Conservation (phyloP, 139 green algal species). For the Chlamydomonas eustigma region DNA sequence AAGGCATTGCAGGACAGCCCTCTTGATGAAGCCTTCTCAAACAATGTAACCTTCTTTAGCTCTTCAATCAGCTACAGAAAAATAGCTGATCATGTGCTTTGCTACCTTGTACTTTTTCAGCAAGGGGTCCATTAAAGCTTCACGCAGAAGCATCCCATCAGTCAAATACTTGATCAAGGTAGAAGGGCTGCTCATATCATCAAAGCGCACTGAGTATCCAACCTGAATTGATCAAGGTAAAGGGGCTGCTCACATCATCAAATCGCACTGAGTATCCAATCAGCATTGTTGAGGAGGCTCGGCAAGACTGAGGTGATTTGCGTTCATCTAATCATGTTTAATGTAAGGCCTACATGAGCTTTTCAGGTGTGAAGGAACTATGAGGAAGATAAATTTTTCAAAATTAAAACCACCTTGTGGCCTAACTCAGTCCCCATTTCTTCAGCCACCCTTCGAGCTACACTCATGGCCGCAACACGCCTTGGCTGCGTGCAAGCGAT, state of each 20-base stretch:
- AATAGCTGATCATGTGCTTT: too few relatives aligned
- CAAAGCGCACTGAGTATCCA: slow-evolving; percentile 81
- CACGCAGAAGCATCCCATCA: slow-evolving; percentile 94
- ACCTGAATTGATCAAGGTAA: slow-evolving; percentile 72
- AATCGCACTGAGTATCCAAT: slow-evolving; percentile 84
- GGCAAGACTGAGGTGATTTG: not conserved
- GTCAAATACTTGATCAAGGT: slow-evolving; percentile 87
- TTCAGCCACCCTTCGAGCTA: slow-evolving; percentile 80
- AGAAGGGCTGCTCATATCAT: slow-evolving; percentile 54
- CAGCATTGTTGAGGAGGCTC: slow-evolving; percentile 37
- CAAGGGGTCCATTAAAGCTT: slow-evolving; percentile 79
- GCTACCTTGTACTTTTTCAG: slow-evolving; percentile 73
- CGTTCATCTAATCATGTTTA: slow-evolving; percentile 52
- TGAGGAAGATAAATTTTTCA: too few relatives aligned
- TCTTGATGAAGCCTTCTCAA: not conserved
- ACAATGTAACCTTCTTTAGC: not conserved
- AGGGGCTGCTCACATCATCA: slow-evolving; percentile 74
- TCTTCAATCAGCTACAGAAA: not conserved
- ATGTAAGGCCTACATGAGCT: too few relatives aligned
- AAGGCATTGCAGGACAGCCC: not conserved
- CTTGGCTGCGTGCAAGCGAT: slow-evolving; percentile 87
- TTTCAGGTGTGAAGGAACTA: too few relatives aligned
- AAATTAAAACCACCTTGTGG: slow-evolving; percentile 75
- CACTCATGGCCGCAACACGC: slow-evolving; percentile 80
- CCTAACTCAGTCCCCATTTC: slow-evolving; percentile 73